Conservation (phyloP, 2,329 filamentous ascomycete species). For the Hypomyces rosellus region DNA sequence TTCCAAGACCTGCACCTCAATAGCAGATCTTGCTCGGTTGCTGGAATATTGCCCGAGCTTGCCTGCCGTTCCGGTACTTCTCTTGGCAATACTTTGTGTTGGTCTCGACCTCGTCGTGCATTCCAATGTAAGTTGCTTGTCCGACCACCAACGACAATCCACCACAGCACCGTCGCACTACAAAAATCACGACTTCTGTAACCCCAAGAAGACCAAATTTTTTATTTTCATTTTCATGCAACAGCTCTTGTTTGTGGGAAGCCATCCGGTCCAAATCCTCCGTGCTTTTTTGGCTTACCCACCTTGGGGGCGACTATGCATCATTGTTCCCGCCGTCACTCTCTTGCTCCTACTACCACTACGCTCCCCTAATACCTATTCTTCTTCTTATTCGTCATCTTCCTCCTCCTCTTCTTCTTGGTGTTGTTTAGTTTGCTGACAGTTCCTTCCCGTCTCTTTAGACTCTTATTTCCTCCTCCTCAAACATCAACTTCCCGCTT, state of each 20-base stretch:
- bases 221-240: background rate
- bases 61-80: constrained; percentile 12
- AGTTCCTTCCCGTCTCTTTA: constrained; percentile 9
- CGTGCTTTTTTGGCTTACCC: no score
- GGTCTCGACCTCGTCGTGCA: background rate
- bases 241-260: background rate
- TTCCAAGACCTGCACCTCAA: constrained; percentile 13
- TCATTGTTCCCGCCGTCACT: background rate
- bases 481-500: constrained; percentile 8
- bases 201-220: background rate
- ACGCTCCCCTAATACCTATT: background rate
- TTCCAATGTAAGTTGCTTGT: constrained; percentile 10
- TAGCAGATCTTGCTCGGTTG: constrained; percentile 24
- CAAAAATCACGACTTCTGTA: background rate
- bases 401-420: background rate
- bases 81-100: background rate
- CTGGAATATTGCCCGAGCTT: constrained; percentile 35
- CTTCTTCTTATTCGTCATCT: background rate
- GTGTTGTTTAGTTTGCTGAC: constrained; percentile 5
- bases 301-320: background rate
- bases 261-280: no score
- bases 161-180: background rate
- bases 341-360: no score
- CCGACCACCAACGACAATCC: background rate
- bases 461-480: background rate